Percentiles rank a stretch among this genome's conserved stretches.
These are phyloP conservation scores for Saccharomyces hybrid DNA, from an alignment of 1,139 yeast species.

Conservation along the genomic window DNA sequence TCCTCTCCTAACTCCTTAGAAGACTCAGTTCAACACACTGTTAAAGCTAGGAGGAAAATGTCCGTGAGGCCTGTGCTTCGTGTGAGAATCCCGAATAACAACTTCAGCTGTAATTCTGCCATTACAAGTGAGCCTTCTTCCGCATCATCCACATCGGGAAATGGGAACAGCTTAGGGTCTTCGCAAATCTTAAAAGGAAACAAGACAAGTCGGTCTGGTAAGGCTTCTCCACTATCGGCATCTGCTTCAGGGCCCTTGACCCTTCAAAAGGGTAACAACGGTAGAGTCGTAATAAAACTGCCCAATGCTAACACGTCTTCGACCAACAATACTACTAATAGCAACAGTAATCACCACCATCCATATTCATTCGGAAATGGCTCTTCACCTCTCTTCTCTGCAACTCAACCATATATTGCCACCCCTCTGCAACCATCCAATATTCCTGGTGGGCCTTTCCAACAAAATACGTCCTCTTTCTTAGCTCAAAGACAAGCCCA, in stretches of 20 bases:
- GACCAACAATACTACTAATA: not conserved
- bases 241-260: not conserved
- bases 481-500: not conserved
- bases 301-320: not conserved
- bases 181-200: not conserved
- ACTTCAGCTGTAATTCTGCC: not conserved
- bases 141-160: not conserved
- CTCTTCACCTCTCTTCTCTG: slow-evolving; percentile 11
- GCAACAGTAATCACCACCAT: not conserved
- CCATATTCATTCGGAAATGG: not conserved
- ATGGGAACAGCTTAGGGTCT: not conserved
- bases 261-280: not conserved
- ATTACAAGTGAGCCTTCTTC: not conserved
- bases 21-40: not conserved
- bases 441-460: not conserved
- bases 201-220: not conserved
- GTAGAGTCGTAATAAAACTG: not conserved
- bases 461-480: not conserved
- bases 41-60: not conserved
- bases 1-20: not conserved
- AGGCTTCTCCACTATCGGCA: not conserved
- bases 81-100: not conserved
- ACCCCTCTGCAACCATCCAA: slow-evolving; percentile 11
- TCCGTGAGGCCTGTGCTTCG: not conserved
- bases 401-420: slow-evolving; percentile 13